Evolutionary conservation across 306 rosid genomes (phyloP), one percentile per base, ranked within the genome.

Genomic region (Quercus berberidifolia): DNA sequence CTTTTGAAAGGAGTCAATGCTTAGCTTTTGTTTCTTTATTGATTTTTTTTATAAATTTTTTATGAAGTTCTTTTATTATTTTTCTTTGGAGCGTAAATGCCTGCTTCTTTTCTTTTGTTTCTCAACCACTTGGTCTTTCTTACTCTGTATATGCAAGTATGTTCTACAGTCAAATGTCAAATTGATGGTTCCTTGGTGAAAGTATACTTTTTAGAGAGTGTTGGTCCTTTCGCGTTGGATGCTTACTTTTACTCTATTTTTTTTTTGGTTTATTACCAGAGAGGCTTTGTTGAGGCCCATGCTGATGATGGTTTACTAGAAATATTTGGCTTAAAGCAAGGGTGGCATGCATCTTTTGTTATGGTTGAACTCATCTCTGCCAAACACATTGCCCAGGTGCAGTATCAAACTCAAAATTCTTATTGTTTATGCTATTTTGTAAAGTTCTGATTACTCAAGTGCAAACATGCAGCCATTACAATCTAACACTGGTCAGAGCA

Each of bases 341-440:
- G 97, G 77, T 96, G 99, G 99, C 99, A 96, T 88, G 98, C 99
- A 69, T 96, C 99, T 0, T 89, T 96, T 76, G 99, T 96, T 49
- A 93, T 96, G 99, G 97, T 91, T 76, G 98, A 96, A 75, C 90
- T 96, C 79, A 91, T 93, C 77, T 77, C 91, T 59, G 99, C 99
- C 13, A 96, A 93, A 81, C 99, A 96, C 84, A 85, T 96, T 55
- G 99, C 97, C 76, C 99, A 96, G 99, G 99, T 95, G 86, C 62
- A 33, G 55, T 28, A 63, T 59, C 30, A 78, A 54, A 55, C 12
- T 67, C 8, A 11, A 76, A 30, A 23, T 76, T n/a, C 74, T 73
- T 76, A 17, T 69, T 65, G 80, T 72, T 54, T 69, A 6, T 56
- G 33, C 69, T 75, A 17, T 77, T 18, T 2, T 59, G 26, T 62